phyloP scores from a whole-genome alignment of 164 flowering plant species.

The Taxillus chinensis region DNA sequence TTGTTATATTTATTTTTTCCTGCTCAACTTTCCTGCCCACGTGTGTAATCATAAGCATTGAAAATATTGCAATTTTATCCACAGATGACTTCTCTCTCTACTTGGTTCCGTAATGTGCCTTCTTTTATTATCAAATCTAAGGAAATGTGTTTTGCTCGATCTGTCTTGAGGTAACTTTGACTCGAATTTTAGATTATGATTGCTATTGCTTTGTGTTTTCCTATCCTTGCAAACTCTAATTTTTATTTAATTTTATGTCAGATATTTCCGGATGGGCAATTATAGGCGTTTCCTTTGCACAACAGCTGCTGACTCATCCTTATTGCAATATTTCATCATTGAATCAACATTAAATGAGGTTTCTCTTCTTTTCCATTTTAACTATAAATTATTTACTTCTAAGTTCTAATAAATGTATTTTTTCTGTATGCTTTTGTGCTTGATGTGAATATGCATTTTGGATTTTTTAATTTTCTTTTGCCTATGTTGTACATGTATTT shows the following conservation, averaged over 20 bases:
- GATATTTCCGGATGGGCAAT: constrained; percentile 55
- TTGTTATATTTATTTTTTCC: constrained; percentile 1
- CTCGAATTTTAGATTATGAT: neutral
- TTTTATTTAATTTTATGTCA: constrained; percentile 11
- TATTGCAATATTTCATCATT: constrained; percentile 63
- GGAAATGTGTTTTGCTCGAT: constrained; percentile 65
- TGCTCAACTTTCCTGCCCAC: neutral
- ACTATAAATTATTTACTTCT: neutral
- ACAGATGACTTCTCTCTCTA: constrained; percentile 69
- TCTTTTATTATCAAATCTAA: constrained; percentile 44
- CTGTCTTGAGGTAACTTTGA: constrained; percentile 42
- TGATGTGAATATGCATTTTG: neutral
- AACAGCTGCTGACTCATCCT: constrained; percentile 53
- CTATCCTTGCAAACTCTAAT: too few relatives aligned
- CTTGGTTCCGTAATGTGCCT: constrained; percentile 56
- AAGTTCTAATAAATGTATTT: neutral
- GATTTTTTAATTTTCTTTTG: neutral
- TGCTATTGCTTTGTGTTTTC: neutral
- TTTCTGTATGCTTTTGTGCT: neutral
- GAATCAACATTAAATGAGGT: constrained; percentile 73
- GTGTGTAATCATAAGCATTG: constrained; percentile 1
- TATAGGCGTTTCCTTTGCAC: constrained; percentile 46
- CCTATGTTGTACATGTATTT: neutral
- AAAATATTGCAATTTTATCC: constrained; percentile 2
- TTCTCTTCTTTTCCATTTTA: neutral